Percentiles rank a stretch among this genome's conserved stretches.
phyloP scores from a whole-genome alignment of 306 rosid genomes.

The Abrus precatorius region DNA sequence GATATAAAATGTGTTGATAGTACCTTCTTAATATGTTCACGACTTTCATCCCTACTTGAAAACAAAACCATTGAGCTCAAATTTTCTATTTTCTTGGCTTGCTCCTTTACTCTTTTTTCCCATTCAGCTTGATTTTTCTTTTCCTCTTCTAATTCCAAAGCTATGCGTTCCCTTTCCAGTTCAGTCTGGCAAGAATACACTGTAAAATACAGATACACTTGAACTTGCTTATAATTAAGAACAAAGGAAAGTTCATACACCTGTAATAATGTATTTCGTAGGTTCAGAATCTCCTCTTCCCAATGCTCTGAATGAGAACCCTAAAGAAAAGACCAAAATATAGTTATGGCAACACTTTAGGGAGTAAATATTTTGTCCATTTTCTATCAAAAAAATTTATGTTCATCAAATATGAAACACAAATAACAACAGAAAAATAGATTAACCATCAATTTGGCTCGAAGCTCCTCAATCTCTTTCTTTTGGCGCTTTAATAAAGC shows the following conservation, averaged over 20 bases:
- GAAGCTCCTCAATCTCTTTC: slow-evolving; percentile 94
- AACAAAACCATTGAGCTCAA: slow-evolving; percentile 91
- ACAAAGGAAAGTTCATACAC: slow-evolving; percentile 53
- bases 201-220: slow-evolving; percentile 42
- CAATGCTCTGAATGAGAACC: slow-evolving; percentile 96
- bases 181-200: slow-evolving; percentile 67
- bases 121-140: slow-evolving; percentile 91
- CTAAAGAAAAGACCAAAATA: slow-evolving; percentile 54
- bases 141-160: slow-evolving; percentile 96
- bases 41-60: slow-evolving; percentile 87
- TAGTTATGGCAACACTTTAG: slow-evolving; percentile 27
- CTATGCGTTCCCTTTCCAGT: slow-evolving; percentile 94
- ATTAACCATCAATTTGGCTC: slow-evolving; percentile 86
- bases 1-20: slow-evolving; percentile 1
- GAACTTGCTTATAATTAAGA: slow-evolving; percentile 36
- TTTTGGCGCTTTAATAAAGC: slow-evolving; percentile 96
- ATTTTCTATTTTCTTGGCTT: slow-evolving; percentile 91
- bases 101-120: slow-evolving; percentile 86
- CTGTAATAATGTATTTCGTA: slow-evolving; percentile 90
- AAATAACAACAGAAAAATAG: slow-evolving; percentile 37
- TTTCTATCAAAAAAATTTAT: slow-evolving; percentile 13
- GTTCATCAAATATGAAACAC: background rate
- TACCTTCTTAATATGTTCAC: slow-evolving; percentile 77
- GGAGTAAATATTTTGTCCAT: slow-evolving; percentile 13
- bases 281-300: slow-evolving; percentile 81